Evolutionary conservation across 1,284 basidiomycete genomes (phyloP).

Genomic region (Ceratobasidium sp.): DNA sequence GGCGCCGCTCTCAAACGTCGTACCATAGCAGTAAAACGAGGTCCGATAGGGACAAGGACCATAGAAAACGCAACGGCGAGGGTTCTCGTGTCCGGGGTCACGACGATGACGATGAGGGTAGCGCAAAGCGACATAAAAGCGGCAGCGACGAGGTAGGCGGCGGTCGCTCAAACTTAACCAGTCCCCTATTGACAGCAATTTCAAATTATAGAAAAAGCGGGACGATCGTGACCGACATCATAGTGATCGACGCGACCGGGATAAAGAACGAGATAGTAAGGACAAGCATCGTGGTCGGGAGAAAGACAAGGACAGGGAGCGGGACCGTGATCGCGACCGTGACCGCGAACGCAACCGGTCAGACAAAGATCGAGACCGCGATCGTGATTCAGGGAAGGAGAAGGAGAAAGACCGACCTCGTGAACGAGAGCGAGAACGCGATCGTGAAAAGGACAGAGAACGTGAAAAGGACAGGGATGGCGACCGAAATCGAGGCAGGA

Average conservation of each 20-base stretch:
- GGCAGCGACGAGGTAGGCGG: constrained; percentile 31
- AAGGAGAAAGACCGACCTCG: constrained; percentile 45
- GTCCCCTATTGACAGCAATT: not conserved
- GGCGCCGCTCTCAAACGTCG: constrained; percentile 14
- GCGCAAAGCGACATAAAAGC: constrained; percentile 35
- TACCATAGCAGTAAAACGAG: constrained; percentile 42
- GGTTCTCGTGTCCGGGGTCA: constrained; percentile 32
- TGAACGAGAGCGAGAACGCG: constrained; percentile 54
- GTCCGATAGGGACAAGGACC: constrained; percentile 46
- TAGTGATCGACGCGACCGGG: constrained; percentile 43
- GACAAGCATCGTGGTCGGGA: constrained; percentile 58
- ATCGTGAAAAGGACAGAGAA: constrained; percentile 49
- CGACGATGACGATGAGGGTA: constrained; percentile 40
- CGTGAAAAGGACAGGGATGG: constrained; percentile 36
- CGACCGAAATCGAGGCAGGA: constrained; percentile 27
- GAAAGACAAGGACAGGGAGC: constrained; percentile 52
- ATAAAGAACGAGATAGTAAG: constrained; percentile 47
- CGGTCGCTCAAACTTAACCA: not conserved
- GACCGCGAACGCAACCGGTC: constrained; percentile 45
- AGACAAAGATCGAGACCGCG: constrained; percentile 46
- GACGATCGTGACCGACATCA: constrained; percentile 47
- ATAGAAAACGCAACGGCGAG: constrained; percentile 29
- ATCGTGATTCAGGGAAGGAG: constrained; percentile 44
- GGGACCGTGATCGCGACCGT: constrained; percentile 44
- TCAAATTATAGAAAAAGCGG: constrained; percentile 17